Evolutionary conservation across 2,329 filamentous ascomycete species (phyloP), one percentile per base, ranked within the genome.

Genomic region (Trichoderma brevicompactum): DNA sequence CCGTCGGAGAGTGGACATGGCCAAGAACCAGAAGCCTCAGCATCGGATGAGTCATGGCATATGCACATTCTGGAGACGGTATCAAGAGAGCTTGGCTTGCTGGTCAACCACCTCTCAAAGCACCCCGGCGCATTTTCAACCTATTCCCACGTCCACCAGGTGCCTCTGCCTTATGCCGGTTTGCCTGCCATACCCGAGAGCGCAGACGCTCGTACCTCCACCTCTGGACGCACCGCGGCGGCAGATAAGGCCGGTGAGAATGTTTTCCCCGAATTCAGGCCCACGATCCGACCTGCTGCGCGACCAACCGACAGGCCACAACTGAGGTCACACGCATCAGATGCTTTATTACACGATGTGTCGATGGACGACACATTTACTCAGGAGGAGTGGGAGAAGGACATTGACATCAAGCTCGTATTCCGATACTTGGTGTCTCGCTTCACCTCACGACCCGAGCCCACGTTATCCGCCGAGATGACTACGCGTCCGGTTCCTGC

Each of bases 321-420:
- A 40, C 70, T 71, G n/a, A 72, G 68, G 49, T 65, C 68, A 3
- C 72, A 72, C 38, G 66, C 69, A 9, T 41, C 67, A 6, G 62
- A 65, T 17, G 70, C 73, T 12, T 68, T 69, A n/a, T 50, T 48
- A 38, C 71, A 73, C 28, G 73, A 75, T 40, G 62, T 68, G 15
- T 64, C 67, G 5, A 70, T 73, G 69, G 68, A 69, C 52, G 73
- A 74, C 49, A 66, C 76, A 0, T 87, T 87, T 68, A 86, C 84
- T 1, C 83, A 92, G 71, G 91, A 95, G 41, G 95, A 97, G 74
- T 99, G 95, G 95, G 94, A 98, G 78, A 89, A 90, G 67, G 92
- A 97, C 62, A 84, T 98, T 5, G 94, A 98, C 73, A 87, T 97
- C 69, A 91, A 91, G 74, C 90, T 97, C 75, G 91, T 98, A 40